Percentiles rank a stretch among this genome's conserved stretches.
Conservation (phyloP, 1,139 yeast genomes). For the Taiozyma sp. region DNA sequence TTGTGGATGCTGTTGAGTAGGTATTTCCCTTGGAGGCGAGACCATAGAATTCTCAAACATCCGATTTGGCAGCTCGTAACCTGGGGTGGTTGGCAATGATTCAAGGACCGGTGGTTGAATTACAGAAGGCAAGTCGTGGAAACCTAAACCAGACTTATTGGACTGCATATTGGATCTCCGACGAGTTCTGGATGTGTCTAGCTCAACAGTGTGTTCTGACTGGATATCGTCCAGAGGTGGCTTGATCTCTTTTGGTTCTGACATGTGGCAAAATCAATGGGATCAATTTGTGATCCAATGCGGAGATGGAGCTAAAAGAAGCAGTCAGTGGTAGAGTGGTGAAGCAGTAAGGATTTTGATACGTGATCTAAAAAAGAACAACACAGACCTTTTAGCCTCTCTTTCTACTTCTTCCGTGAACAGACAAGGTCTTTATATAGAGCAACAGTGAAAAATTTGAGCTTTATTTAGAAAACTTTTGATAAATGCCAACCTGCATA, state of each 20-base stretch:
- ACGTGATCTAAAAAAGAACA: no score
- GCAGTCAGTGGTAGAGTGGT: neutral
- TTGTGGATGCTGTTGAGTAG: neutral
- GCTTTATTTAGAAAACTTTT: no score
- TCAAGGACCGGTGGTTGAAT: constrained; percentile 27
- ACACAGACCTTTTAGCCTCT: no score
- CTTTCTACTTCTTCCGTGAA: no score
- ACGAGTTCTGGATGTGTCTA: neutral
- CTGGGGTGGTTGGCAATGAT: constrained; percentile 32
- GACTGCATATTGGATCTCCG: neutral
- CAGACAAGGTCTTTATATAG: no score
- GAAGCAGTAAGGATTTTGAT: neutral
- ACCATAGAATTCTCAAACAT: constrained; percentile 8
- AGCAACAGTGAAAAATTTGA: no score
- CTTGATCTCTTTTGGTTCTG: neutral
- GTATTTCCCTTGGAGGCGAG: neutral
- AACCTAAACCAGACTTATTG: neutral
- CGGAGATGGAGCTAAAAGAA: neutral
- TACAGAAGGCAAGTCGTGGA: constrained; percentile 1
- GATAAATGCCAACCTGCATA: no score
- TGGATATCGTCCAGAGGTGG: neutral
- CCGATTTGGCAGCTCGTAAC: constrained; percentile 21
- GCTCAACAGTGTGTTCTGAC: neutral
- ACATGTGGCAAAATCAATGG: neutral
- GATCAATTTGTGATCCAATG: neutral